Conservation (phyloP, 345 rosid species). For the Anastatica hierochuntica region DNA sequence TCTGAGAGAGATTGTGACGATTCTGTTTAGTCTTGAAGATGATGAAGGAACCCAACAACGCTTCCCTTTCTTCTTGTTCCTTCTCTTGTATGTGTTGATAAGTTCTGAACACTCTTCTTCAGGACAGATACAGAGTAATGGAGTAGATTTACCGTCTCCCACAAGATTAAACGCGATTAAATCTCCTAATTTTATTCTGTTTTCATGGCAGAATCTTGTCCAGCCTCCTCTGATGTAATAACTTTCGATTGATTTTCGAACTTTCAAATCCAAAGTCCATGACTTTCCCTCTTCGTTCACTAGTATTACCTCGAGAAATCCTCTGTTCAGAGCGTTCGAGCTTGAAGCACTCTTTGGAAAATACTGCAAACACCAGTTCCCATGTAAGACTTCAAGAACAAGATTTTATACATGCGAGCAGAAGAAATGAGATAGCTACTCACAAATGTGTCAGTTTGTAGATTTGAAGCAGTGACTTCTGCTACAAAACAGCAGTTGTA, state of each 20-base stretch:
- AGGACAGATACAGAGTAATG: conserved; percentile 14
- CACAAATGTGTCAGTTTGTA: background rate
- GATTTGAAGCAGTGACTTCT: conserved; percentile 13
- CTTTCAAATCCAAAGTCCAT: background rate
- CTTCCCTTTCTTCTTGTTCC: background rate
- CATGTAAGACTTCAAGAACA: conserved; percentile 6
- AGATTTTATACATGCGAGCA: background rate
- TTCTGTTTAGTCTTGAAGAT: background rate
- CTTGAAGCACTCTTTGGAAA: conserved; percentile 1
- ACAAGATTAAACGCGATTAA: conserved; percentile 6
- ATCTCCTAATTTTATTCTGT: conserved; percentile 10
- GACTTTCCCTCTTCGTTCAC: conserved; percentile 20
- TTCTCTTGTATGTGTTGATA: background rate
- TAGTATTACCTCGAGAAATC: background rate
- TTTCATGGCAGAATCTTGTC: conserved; percentile 10
- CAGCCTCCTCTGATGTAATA: conserved; percentile 16
- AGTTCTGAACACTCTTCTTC: conserved; percentile 13
- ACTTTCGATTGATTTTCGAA: background rate
- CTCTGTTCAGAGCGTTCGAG: background rate
- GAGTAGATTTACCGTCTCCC: conserved; percentile 3
- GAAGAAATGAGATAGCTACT: background rate
- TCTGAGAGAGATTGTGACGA: no score
- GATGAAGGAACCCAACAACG: background rate
- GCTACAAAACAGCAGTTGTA: conserved; percentile 10
- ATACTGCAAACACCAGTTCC: no score